Evolutionary conservation across 2,329 filamentous ascomycete species (phyloP).

Genomic region (Cordyceps cateniannulata): DNA sequence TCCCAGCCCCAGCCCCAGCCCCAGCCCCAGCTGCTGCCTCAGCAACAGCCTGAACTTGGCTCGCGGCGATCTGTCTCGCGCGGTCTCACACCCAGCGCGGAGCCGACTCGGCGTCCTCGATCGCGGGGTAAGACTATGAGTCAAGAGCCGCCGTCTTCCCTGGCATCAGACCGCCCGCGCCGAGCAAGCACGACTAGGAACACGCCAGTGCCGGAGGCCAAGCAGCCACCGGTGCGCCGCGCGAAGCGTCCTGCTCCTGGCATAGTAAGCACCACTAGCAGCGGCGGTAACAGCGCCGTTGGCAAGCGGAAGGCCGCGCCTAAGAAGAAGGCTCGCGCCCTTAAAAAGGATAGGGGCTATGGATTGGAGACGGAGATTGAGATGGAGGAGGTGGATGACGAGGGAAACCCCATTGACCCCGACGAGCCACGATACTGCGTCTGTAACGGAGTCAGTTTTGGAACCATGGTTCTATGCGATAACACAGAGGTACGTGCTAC

Average conservation of each 20-base stretch:
- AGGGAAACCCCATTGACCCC: slow-evolving; percentile 65
- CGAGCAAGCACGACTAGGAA: slow-evolving; percentile 52
- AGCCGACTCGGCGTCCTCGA: slow-evolving; percentile 36
- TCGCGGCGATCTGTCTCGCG: slow-evolving; percentile 28
- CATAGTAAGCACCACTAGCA: slow-evolving; percentile 57
- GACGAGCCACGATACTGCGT: slow-evolving; percentile 71
- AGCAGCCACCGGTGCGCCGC: slow-evolving; percentile 46
- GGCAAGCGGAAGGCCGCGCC: slow-evolving; percentile 66
- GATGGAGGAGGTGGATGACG: slow-evolving; percentile 56
- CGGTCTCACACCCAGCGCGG: slow-evolving; percentile 29
- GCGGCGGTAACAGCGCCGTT: slow-evolving; percentile 59
- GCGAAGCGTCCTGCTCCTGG: slow-evolving; percentile 67
- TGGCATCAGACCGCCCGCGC: slow-evolving; percentile 47
- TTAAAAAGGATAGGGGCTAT: slow-evolving; percentile 41
- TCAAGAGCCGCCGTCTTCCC: slow-evolving; percentile 39
- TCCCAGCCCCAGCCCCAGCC: slow-evolving; percentile 10
- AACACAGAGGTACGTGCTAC: slow-evolving; percentile 56
- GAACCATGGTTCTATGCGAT: slow-evolving; percentile 78
- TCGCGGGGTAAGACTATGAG: slow-evolving; percentile 48
- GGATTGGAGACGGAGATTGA: slow-evolving; percentile 40
- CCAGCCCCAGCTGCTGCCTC: not conserved
- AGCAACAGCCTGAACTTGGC: slow-evolving; percentile 19
- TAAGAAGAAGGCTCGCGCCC: slow-evolving; percentile 52
- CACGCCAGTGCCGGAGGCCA: slow-evolving; percentile 47
- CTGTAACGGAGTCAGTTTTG: slow-evolving; percentile 74